Evolutionary conservation across 306 rosid species (phyloP), one percentile per base, ranked within the genome.

Genomic region (Morella rubra): DNA sequence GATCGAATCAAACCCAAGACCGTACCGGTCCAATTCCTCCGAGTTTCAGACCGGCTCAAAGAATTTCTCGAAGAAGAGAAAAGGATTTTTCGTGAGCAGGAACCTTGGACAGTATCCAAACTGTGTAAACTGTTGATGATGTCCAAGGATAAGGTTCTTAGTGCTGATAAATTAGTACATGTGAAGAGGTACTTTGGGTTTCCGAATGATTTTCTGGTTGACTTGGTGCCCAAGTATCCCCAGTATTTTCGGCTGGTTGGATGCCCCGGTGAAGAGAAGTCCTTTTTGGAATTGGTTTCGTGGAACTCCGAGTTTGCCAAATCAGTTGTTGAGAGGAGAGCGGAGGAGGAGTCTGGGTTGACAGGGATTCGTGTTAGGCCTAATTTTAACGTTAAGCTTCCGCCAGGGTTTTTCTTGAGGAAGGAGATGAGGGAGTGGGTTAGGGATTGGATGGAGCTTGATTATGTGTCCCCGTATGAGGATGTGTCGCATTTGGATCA

Each of bases 371-470:
- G 85, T 76, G 87, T 84, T 70, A 81, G 96, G 83, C 91, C 99
- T n/a, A 92, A 79, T 81, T 95, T 95, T 77, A 42, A 76, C 59
- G 82, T 88, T 24, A 76, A 87, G 82, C 96, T 91, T 55, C 99
- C 97, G 0, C 55, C 65, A 0, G 97, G 99, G 49, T 86, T 83
- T 83, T 76, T 85, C 86, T 84, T 92, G 86, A 92, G 67, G 85
- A 91, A 88, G 82, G 93, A 90, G 75, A 95, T 95, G 97, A 87
- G 93, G 82, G 97, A 92, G 77, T 91, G 99, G 97, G 79, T 87
- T 14, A 89, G 97, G 90, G 99, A 92, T 81, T 95, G 97, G 93
- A 44, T 92, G 85, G 99, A 95, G 83, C 87, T 95, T 73, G 91
- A 88, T 54, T 89, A 89, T 49, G 42, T 90, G 0, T 95, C 97